Base-by-base conservation (phyloP, 2,329 filamentous ascomycete species). In the Didymella keratinophila region DNA sequence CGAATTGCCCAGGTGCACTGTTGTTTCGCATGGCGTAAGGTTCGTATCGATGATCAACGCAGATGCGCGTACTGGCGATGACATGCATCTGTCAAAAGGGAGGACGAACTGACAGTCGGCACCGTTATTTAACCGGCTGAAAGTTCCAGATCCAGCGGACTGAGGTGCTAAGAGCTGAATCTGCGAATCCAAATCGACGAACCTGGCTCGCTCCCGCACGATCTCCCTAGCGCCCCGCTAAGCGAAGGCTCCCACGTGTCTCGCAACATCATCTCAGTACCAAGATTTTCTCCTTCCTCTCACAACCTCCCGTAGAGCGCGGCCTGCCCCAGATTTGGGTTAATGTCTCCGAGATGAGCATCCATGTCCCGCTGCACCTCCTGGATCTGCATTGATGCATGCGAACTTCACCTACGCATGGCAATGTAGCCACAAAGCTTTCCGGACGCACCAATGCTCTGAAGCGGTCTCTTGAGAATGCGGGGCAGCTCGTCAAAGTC, bases 101-200 rank as follows among this genome's bases (percentile, higher is more conserved):
- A 51, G 34, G 42, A 21, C 16, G 39, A 20, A 23, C 8, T 49
- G 37, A 49, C 30, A 52, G 34, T 9, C 36, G 30, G 37, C 21
- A 58, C 37, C 37, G 30, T 39, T 43, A 30, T 49, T 49, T n/a
- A 39, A 16, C 43, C 23, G 42, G 37, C 11, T 49, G 37, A 37
- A 28, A 23, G 28, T 48, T 52, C 36, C 44, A 58, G 55, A 52
- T 58, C 49, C 16, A 18, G 37, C 27, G 6, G 16, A 34, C 18
- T 20, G 21, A 21, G 12, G n/a, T 27, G 27, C 47, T 56, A 52
- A 47, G 49, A 52, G 41, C 43, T 44, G n/a, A 39, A 49, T 57
- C 55, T 57, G 43, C 55, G 36, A 47, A 48, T 48, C 12, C 55
- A 25, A 57, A 57, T 52, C 54, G 42, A 37, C 43, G 48, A 52